These are phyloP conservation scores for Aspergillus cristatus DNA, from an alignment of 495 filamentous ascomycete genomes.

Conservation along the genomic window DNA sequence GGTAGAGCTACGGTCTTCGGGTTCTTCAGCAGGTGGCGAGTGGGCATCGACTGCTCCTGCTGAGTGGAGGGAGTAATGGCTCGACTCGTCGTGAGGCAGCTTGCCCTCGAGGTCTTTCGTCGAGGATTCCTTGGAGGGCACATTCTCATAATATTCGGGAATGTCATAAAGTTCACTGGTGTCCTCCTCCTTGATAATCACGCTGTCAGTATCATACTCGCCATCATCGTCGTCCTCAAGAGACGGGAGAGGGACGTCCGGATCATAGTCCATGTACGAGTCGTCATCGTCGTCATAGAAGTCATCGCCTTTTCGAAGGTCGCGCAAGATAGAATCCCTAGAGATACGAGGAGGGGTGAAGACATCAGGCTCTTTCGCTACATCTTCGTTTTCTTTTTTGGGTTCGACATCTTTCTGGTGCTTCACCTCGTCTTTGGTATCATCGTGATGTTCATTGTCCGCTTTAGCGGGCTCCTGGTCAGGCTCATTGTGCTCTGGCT, in stretches of 20 bases:
- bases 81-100: conserved; percentile 33
- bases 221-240: conserved; percentile 50
- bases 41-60: conserved; percentile 15
- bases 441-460: background rate
- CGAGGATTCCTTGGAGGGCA: conserved; percentile 40
- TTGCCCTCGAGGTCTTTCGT: conserved; percentile 33
- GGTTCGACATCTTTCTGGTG: conserved; percentile 18
- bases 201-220: conserved; percentile 43
- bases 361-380: conserved; percentile 6
- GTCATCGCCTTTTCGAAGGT: conserved; percentile 64
- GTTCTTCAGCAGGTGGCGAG: conserved; percentile 3
- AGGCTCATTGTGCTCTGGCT: background rate
- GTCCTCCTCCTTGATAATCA: conserved; percentile 56
- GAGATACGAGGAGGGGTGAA: conserved; percentile 67
- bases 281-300: conserved; percentile 51
- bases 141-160: conserved; percentile 43
- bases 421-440: conserved; percentile 2
- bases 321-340: conserved; percentile 82
- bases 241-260: conserved; percentile 78
- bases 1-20: conserved; percentile 25
- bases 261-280: conserved; percentile 55
- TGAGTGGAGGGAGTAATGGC: conserved; percentile 42
- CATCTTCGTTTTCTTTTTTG: conserved; percentile 24
- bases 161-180: conserved; percentile 64
- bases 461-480: background rate